Percentiles rank a stretch among this genome's conserved stretches.
phyloP scores from a whole-genome alignment of 1,284 basidiomycete species.

The Moesziomyces parantarcticus region DNA sequence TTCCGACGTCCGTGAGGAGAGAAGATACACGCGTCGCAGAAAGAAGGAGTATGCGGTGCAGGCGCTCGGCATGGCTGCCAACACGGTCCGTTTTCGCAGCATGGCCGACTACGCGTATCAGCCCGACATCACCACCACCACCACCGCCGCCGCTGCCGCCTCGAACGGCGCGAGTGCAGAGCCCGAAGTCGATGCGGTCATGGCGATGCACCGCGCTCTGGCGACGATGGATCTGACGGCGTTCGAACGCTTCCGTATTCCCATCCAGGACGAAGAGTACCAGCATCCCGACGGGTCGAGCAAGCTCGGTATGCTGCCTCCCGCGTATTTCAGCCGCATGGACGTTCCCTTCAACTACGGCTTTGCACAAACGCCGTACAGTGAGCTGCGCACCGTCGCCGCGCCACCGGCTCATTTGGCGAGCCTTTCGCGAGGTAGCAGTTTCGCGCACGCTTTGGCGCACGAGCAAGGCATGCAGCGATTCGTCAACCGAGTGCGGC shows the following conservation, averaged over 20 bases:
- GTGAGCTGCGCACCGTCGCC: conserved; percentile 43
- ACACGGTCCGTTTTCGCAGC: conserved; percentile 83
- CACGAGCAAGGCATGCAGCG: conserved; percentile 22
- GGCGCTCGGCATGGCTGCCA: conserved; percentile 79
- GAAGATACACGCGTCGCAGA: conserved; percentile 49
- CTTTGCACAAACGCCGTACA: conserved; percentile 51
- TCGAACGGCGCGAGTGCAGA: neutral
- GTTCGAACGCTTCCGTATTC: conserved; percentile 39
- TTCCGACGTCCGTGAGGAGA: neutral
- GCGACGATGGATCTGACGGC: conserved; percentile 54
- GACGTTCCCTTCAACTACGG: conserved; percentile 56
- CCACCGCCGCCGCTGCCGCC: neutral
- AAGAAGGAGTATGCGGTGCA: conserved; percentile 77
- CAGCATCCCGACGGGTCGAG: conserved; percentile 20
- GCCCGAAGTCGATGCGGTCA: conserved; percentile 25
- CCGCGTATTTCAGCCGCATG: conserved; percentile 57
- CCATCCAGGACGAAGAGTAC: conserved; percentile 51
- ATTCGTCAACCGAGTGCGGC: conserved; percentile 37
- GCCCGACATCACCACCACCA: conserved; percentile 30
- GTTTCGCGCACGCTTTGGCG: conserved; percentile 14
- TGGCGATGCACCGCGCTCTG: conserved; percentile 49
- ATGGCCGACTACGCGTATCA: conserved; percentile 65
- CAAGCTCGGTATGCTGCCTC: conserved; percentile 58
- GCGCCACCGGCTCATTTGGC: conserved; percentile 1
- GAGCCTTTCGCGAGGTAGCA: neutral